Conservation (phyloP, 2,329 filamentous ascomycete species). For the Ophiostoma piceae region DNA sequence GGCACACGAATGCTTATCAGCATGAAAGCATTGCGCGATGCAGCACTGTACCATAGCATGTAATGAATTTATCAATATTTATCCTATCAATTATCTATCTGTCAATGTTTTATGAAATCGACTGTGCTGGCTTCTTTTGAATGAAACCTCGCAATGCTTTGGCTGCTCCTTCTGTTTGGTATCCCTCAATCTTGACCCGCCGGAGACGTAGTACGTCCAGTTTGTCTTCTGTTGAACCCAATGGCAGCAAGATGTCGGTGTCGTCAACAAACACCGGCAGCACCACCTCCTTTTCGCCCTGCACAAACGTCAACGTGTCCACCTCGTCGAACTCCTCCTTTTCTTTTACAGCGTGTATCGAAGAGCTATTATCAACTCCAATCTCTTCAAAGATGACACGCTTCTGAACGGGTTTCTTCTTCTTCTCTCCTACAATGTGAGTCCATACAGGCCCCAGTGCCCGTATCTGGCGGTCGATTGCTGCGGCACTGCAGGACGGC, state of each 20-base stretch:
- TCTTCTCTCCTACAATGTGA: slow-evolving; percentile 26
- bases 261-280: slow-evolving; percentile 24
- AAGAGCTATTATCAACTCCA: neutral
- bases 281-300: slow-evolving; percentile 15
- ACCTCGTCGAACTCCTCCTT: slow-evolving; percentile 16
- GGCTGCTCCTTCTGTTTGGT: neutral
- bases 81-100: neutral
- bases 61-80: neutral
- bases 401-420: slow-evolving; percentile 19
- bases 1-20: slow-evolving; percentile 24
- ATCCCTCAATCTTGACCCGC: slow-evolving; percentile 4
- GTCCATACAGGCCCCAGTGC: slow-evolving; percentile 66
- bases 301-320: slow-evolving; percentile 24
- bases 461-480: slow-evolving; percentile 51
- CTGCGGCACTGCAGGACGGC: slow-evolving; percentile 37
- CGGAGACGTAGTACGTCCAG: neutral
- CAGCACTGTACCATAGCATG: slow-evolving; percentile 19
- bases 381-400: slow-evolving; percentile 40
- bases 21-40: slow-evolving; percentile 22
- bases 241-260: slow-evolving; percentile 25
- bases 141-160: neutral
- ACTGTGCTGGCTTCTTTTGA: neutral
- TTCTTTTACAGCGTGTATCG: neutral
- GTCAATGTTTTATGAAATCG: neutral
- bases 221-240: slow-evolving; percentile 17